Base-by-base conservation (phyloP, 768 basidiomycete genomes). In the Termitomyces sp. region DNA sequence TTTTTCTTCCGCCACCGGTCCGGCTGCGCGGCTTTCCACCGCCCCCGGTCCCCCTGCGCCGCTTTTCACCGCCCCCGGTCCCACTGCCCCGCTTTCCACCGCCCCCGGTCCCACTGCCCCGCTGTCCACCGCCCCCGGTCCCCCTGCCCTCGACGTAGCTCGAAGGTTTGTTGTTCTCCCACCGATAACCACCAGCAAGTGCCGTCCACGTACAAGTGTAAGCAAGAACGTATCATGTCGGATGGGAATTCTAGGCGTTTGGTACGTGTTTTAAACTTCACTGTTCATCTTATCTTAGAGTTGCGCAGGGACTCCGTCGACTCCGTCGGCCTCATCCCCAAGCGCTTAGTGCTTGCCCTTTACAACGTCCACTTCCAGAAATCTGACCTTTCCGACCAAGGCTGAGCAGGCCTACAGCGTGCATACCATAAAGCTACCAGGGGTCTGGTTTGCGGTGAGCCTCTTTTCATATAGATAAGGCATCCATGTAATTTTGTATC, bases 121-220 rank as follows among this genome's bases (percentile, higher is more conserved):
- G n/a, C n/a, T n/a, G n/a, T n/a, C n/a, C n/a, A n/a, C n/a, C n/a
- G n/a, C n/a, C n/a, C n/a, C n/a, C n/a, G n/a, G n/a, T n/a, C n/a
- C n/a, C n/a, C n/a, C n/a, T n/a, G n/a, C n/a, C n/a, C n/a, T n/a
- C n/a, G n/a, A n/a, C n/a, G n/a, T n/a, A n/a, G n/a, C n/a, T n/a
- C n/a, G n/a, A n/a, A n/a, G n/a, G n/a, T n/a, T n/a, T n/a, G n/a
- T n/a, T n/a, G n/a, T n/a, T n/a, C n/a, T 10, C 78, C 78, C 0
- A 69, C 75, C 8, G 72, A 75, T 60, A 81, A 81, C 60, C 64
- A 69, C 60, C 78, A 87, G 60, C 81, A 85, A 69, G 77, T 86
- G 2, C 81, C 82, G 0, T 84, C 86, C 56, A 84, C 84, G 12
- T 86, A 82, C 69, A 78, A 79, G 83, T 87, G 78, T 87, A 79